Evolutionary conservation across 306 rosid species (phyloP).

Genomic region (Rosa rugosa): DNA sequence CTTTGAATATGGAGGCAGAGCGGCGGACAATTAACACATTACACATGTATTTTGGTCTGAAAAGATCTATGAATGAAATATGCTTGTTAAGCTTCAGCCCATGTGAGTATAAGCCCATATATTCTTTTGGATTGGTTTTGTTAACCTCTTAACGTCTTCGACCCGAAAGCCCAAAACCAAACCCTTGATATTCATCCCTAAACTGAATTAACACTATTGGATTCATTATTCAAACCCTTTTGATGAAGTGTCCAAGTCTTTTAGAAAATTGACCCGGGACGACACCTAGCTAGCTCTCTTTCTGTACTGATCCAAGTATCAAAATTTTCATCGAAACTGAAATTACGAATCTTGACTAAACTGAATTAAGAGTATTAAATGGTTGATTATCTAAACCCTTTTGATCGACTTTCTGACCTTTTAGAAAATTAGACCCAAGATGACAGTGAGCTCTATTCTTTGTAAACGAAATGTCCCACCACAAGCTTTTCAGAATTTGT

Average conservation of each 20-base stretch:
- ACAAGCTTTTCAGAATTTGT: slow-evolving; percentile 15
- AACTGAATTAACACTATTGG: background rate
- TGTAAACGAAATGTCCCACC: slow-evolving; percentile 22
- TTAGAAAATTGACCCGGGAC: background rate
- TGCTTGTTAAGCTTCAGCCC: background rate
- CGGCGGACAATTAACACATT: slow-evolving; percentile 7
- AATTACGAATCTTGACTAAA: background rate
- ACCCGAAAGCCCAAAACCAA: background rate
- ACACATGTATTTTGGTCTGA: slow-evolving; percentile 3
- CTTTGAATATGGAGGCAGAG: slow-evolving; percentile 2
- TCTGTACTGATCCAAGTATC: too few relatives aligned
- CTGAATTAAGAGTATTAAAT: background rate
- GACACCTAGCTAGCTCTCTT: background rate
- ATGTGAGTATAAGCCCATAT: background rate
- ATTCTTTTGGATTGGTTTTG: background rate
- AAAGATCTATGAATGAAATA: too few relatives aligned
- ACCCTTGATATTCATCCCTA: background rate
- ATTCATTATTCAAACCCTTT: background rate
- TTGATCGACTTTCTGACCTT: slow-evolving; percentile 1
- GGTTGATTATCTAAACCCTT: background rate
- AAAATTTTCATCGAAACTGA: too few relatives aligned
- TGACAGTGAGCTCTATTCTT: background rate
- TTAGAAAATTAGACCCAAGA: background rate
- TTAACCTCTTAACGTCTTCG: background rate
- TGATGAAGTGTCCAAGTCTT: background rate